These are phyloP conservation scores for Arthonia radiata DNA, from an alignment of 495 filamentous ascomycete species.

Conservation along the genomic window DNA sequence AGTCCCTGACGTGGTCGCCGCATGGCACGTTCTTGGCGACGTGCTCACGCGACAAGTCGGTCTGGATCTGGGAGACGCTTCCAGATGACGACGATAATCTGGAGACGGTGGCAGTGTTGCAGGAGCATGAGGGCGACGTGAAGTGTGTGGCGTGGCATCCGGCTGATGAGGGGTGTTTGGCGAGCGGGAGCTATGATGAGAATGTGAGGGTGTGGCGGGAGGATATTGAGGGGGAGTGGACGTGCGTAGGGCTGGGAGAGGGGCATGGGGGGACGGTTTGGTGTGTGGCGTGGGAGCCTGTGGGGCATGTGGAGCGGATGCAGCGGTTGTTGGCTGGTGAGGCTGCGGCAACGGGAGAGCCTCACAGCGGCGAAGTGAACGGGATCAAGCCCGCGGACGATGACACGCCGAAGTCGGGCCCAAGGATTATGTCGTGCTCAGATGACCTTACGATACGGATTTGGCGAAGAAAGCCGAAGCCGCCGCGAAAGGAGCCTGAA, in stretches of 20 bases:
- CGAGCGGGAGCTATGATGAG: constrained; percentile 76
- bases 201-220: constrained; percentile 72
- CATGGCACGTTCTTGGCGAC: constrained; percentile 67
- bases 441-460: constrained; percentile 56
- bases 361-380: constrained; percentile 9
- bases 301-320: constrained; percentile 11
- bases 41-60: constrained; percentile 71
- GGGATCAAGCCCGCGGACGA: constrained; percentile 16
- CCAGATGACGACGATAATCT: constrained; percentile 63
- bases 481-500: constrained; percentile 13
- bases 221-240: constrained; percentile 69
- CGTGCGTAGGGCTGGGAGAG: constrained; percentile 55
- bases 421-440: constrained; percentile 49
- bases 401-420: constrained; percentile 22
- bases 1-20: constrained; percentile 56
- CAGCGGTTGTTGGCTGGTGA: constrained; percentile 4
- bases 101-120: constrained; percentile 83
- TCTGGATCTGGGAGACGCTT: constrained; percentile 99
- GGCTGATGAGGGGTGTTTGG: constrained; percentile 46
- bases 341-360: constrained; percentile 3
- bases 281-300: constrained; percentile 57
- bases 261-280: constrained; percentile 70
- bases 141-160: constrained; percentile 87
- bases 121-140: constrained; percentile 83
- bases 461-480: constrained; percentile 39